Evolutionary conservation across 2,329 filamentous ascomycete species (phyloP), one percentile per base, ranked within the genome.

Genomic region (Xylaria sp.): DNA sequence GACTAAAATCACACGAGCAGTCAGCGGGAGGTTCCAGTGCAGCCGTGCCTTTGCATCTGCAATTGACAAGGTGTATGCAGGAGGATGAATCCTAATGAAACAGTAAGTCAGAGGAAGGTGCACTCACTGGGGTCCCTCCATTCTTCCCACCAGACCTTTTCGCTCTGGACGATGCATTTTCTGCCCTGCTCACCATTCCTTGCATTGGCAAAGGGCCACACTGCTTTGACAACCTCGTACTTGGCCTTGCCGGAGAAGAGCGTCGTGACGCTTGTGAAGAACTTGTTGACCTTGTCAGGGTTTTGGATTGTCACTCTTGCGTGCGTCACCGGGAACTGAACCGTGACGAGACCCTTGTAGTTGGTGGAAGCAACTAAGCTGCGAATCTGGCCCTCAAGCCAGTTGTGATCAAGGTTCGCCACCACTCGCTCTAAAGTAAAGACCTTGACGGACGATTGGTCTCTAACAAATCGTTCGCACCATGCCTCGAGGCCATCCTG

Each of bases 181-280:
- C 84, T 81, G 13, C 76, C 82, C n/a, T 70, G 76, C 70, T 85
- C 84, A 48, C 80, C 85, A 72, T 78, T 83, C 74, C 76, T 80
- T 3, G 81, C 79, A 70, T 84, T 85, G 1, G 87, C 87, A 77
- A 87, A 89, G 3, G 86, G 87, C 87, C 87, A 89, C 1, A 89
- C 82, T 0, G 83, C 81, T 75, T 87, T 86, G 58, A 87, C 81
- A 2, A 87, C 84, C 76, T 88, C 86, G 71, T 88, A 89, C 70
- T 82, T 84, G 75, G 83, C 84, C 76, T 84, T 86, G 3, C 86
- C 85, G 0, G 81, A 80, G 72, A 89, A 88, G 1, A 88, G 76
- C 28, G 83, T 82, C 1, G 84, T 82, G 32, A 89, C 80, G 28
- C 81, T 84, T 13, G 84, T 86, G 72, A 88, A 84, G 77, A 89